Evolutionary conservation across 2,329 filamentous ascomycete species (phyloP).

Genomic region (Ambrosiella cleistominuta): DNA sequence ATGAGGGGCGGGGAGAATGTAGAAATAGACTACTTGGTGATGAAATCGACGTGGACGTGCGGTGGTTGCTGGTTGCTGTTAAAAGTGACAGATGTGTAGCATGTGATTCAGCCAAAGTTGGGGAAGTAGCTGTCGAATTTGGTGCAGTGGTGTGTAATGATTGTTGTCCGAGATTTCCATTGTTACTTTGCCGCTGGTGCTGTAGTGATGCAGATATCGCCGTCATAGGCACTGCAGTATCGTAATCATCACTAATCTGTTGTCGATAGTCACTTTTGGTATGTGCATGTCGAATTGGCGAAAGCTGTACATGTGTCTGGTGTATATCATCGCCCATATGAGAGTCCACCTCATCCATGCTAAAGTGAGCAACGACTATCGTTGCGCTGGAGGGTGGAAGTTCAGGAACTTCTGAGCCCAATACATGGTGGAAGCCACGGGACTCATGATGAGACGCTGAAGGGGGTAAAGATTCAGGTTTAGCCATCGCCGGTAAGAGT

Average conservation of each 20-base stretch:
- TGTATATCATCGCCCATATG: background rate
- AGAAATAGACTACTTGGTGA: background rate
- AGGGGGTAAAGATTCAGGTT: background rate
- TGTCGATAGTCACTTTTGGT: background rate
- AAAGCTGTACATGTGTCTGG: background rate
- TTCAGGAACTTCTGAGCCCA: background rate
- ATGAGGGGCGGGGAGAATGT: background rate
- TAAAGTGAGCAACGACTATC: background rate
- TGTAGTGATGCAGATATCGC: background rate
- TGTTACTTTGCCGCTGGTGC: background rate
- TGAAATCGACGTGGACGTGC: background rate
- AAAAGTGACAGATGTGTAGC: background rate
- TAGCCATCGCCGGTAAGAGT: background rate
- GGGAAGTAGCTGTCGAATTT: constrained; percentile 1
- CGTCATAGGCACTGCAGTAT: background rate
- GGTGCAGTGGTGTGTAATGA: background rate
- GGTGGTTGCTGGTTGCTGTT: background rate
- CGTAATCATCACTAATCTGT: background rate
- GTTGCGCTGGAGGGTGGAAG: background rate
- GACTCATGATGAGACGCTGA: background rate
- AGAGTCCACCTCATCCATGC: background rate
- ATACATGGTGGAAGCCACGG: background rate
- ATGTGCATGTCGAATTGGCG: background rate
- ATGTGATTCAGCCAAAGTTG: constrained; percentile 1
- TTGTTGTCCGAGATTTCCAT: background rate